A percentile compares a stretch with the other conserved stretches of the same genome.
phyloP scores from a whole-genome alignment of 2,329 filamentous ascomycete species.

The Magnaporthales sp. region DNA sequence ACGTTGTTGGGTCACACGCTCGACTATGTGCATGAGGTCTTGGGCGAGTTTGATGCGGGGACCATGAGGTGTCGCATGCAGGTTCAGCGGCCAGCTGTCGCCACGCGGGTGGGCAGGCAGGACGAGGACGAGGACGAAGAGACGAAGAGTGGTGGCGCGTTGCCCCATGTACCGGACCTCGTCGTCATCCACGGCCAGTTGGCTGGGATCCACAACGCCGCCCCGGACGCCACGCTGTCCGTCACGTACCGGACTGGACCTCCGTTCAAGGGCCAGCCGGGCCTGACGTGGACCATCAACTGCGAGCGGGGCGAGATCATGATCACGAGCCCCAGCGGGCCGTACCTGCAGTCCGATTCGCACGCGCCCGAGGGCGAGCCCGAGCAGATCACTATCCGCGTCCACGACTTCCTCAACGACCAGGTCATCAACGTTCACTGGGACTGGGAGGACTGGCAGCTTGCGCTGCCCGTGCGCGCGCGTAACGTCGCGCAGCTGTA shows the following conservation, averaged over 20 bases:
- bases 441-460: slow-evolving; percentile 37
- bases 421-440: slow-evolving; percentile 32
- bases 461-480: slow-evolving; percentile 31
- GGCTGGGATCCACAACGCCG: slow-evolving; percentile 11
- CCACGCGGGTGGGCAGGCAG: slow-evolving; percentile 15
- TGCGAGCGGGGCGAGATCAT: slow-evolving; percentile 43
- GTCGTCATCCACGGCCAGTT: slow-evolving; percentile 25
- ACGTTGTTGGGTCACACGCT: slow-evolving; percentile 36
- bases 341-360: slow-evolving; percentile 15
- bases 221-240: slow-evolving; percentile 27
- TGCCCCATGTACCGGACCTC: slow-evolving; percentile 19
- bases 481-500: slow-evolving; percentile 47
- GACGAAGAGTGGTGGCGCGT: slow-evolving; percentile 7
- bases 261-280: slow-evolving; percentile 36
- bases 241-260: slow-evolving; percentile 38
- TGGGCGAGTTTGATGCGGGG: slow-evolving; percentile 32
- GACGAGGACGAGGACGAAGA: background rate
- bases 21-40: slow-evolving; percentile 33
- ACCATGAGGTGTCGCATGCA: slow-evolving; percentile 30
- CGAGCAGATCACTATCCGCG: slow-evolving; percentile 33
- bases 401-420: slow-evolving; percentile 40
- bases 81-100: slow-evolving; percentile 32
- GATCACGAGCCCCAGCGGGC: slow-evolving; percentile 21
- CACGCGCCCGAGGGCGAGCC: slow-evolving; percentile 15
- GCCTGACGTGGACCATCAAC: slow-evolving; percentile 38